A percentile compares a stretch with the other conserved stretches of the same genome.
phyloP scores from a whole-genome alignment of 2,329 filamentous ascomycete species.

The Botryotinia calthae region DNA sequence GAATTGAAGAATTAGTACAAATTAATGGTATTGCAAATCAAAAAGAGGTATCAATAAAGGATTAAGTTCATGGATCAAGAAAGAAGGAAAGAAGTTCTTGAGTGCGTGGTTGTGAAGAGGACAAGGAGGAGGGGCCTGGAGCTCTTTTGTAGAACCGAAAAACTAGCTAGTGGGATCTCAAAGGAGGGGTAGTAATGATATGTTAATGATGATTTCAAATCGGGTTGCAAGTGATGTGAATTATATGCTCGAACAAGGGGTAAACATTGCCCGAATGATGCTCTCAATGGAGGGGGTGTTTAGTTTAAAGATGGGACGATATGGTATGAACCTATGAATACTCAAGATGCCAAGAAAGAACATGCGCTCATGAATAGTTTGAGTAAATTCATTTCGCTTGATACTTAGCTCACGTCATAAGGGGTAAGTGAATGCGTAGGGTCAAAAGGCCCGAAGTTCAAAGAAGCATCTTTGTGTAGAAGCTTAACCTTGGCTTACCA shows the following conservation, averaged over 20 bases:
- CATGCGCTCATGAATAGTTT: background rate
- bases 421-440: background rate
- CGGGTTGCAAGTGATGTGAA: background rate
- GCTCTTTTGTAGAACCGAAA: slow-evolving; percentile 1
- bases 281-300: background rate
- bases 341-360: background rate
- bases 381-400: background rate
- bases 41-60: background rate
- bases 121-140: background rate
- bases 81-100: background rate
- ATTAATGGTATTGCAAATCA: background rate
- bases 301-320: background rate
- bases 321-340: background rate
- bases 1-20: background rate
- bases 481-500: slow-evolving; percentile 16
- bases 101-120: background rate
- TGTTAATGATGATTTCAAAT: background rate
- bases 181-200: background rate
- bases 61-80: background rate
- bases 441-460: slow-evolving; percentile 15
- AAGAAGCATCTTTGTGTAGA: background rate
- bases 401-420: background rate
- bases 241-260: background rate
- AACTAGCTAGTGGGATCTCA: background rate
- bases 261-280: background rate